Percentiles rank a stretch among this genome's conserved stretches.
These are phyloP conservation scores for Neurospora crassa DNA, from an alignment of 2,329 filamentous ascomycete species.

Conservation along the genomic window DNA sequence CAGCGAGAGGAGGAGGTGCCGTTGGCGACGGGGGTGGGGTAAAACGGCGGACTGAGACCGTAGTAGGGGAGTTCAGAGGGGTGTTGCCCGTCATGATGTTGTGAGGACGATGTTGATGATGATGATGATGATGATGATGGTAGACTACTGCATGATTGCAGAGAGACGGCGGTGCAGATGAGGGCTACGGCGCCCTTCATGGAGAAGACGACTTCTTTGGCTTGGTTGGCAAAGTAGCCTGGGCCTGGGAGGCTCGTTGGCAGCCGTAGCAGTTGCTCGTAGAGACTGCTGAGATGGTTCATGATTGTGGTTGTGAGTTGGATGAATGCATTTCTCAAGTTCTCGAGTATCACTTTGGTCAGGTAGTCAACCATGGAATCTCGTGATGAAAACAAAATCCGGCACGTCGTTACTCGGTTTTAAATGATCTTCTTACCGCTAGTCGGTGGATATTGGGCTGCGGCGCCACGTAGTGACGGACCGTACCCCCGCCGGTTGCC, in stretches of 20 bases:
- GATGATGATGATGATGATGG: not conserved
- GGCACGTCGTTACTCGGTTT: not conserved
- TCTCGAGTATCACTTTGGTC: not conserved
- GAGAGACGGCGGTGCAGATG: slow-evolving; percentile 7
- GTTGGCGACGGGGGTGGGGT: slow-evolving; percentile 22
- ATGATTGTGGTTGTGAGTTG: not conserved
- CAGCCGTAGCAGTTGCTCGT: not conserved
- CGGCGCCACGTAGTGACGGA: not conserved
- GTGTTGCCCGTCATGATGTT: not conserved
- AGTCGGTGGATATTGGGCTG: not conserved
- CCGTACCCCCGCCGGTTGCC: not conserved
- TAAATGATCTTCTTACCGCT: not conserved
- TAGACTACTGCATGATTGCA: not conserved
- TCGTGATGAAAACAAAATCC: not conserved
- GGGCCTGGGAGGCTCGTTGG: not conserved
- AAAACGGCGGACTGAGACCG: slow-evolving; percentile 25
- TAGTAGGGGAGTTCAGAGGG: slow-evolving; percentile 24
- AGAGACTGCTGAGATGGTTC: slow-evolving; percentile 7
- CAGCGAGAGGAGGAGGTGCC: slow-evolving; percentile 22
- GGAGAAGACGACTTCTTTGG: slow-evolving; percentile 8
- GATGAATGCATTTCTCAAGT: not conserved
- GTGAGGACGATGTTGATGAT: not conserved
- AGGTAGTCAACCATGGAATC: not conserved
- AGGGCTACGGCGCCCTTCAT: slow-evolving; percentile 8
- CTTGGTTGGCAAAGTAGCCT: not conserved